Base-by-base conservation (phyloP, 129 eudicot genomes). In the Flaveria sonorensis region DNA sequence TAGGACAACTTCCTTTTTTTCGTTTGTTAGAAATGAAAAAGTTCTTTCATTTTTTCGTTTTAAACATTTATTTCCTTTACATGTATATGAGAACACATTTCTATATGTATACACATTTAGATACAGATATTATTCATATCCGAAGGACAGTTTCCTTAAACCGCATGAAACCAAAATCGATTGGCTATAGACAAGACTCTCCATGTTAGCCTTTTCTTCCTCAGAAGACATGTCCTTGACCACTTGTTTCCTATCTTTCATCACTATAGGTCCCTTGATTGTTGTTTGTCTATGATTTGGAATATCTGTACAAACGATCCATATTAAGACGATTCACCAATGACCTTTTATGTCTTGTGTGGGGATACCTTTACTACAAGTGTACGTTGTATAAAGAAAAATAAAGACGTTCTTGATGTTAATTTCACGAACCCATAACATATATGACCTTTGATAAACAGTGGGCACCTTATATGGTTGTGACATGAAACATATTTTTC, bases 141-240 rank as follows among this genome's bases (percentile, higher is more conserved):
- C 6, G 20, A 63, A 20, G 71, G 71, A 60, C 77, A 76, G 46
- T 60, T 30, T 71, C 10, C 63, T 66, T 61, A 60, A 46, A 71
- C 65, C 26, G 57, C 72, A 71, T 60, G 40, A 70, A 46, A 72
- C 77, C 82, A 79, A 79, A 71, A 62, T 48, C 55, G 46, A 68
- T 53, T 6, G 68, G 52, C 13, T 4, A 55, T 43, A 51, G 47
- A 56, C 55, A 79, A 71, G 26, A 65, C 77, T 64, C 24, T 61
- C 72, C 82, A 70, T 79, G 82, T 79, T 79, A 72, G 71, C 40
- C 52, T 61, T 79, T 50, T 71, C 65, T 64, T 39, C 52, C 13
- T 71, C 72, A 13, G 32, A 71, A 62, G 77, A 79, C 82, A 79
- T 24, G 46, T 13, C 60, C 48, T 70, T 79, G 71, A 71, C 82